Evolutionary conservation across 805 yeast genomes (phyloP).

Genomic region (Nadsonia fulvescens): DNA sequence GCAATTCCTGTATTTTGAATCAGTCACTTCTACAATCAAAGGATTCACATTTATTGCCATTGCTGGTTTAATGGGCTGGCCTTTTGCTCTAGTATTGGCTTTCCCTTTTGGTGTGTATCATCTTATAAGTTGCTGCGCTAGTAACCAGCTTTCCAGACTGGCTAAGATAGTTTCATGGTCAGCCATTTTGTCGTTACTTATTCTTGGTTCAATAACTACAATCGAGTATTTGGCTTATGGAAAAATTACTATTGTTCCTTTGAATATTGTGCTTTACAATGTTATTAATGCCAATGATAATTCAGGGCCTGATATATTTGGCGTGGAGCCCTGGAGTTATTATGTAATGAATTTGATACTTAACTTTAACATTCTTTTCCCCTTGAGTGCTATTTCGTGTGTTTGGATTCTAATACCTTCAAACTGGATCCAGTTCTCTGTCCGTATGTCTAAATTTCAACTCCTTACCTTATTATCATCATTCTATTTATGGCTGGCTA

Average conservation of each 20-base stretch:
- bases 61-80: constrained; percentile 87
- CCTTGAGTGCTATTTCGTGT: constrained; percentile 9
- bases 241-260: constrained; percentile 47
- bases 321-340: constrained; percentile 62
- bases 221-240: constrained; percentile 41
- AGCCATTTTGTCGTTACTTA: constrained; percentile 9
- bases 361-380: constrained; percentile 45
- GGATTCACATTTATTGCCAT: constrained; percentile 26
- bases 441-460: constrained; percentile 8
- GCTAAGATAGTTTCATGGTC: too few relatives aligned
- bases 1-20: constrained; percentile 7
- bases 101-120: constrained; percentile 35
- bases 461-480: constrained; percentile 15
- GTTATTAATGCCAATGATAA: constrained; percentile 48
- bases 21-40: constrained; percentile 4
- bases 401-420: constrained; percentile 1
- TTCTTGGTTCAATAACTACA: constrained; percentile 16
- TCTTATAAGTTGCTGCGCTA: constrained; percentile 8
- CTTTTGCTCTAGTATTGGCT: constrained; percentile 53
- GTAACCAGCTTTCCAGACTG: constrained; percentile 6
- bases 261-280: constrained; percentile 70
- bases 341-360: constrained; percentile 50
- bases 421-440: neutral
- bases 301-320: constrained; percentile 82
- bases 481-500: constrained; percentile 43